A percentile compares a stretch with the other conserved stretches of the same genome.
Evolutionary conservation across 768 basidiomycete genomes (phyloP).

Genomic region (Boletus sp.): DNA sequence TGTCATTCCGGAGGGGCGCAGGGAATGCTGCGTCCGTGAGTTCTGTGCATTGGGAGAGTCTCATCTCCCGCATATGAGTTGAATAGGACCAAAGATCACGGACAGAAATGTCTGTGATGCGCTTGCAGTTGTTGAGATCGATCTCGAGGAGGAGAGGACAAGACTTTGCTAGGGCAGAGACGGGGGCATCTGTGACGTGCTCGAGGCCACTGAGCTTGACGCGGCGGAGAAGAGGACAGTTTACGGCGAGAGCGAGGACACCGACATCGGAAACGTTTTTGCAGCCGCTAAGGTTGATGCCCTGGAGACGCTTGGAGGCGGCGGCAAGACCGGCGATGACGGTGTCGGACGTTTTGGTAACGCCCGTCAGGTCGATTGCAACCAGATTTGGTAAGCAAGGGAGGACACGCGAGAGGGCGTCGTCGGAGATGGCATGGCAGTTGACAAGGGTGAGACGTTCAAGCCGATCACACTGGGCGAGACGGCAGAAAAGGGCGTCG

Average conservation of each 20-base stretch:
- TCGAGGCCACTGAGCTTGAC: conserved; percentile 85
- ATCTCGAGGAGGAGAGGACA: conserved; percentile 91
- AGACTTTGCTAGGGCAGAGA: conserved; percentile 69
- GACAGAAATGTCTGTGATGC: conserved; percentile 71
- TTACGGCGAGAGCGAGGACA: conserved; percentile 68
- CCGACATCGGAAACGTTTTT: conserved; percentile 74
- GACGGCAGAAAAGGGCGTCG: conserved; percentile 69
- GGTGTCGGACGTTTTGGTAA: conserved; percentile 62
- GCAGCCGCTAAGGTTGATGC: conserved; percentile 88
- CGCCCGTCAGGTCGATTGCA: conserved; percentile 80
- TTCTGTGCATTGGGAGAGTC: conserved; percentile 71
- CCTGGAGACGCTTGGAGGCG: conserved; percentile 75
- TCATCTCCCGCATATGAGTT: conserved; percentile 85
- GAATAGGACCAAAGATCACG: conserved; percentile 83
- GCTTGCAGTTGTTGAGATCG: conserved; percentile 82
- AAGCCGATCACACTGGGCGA: conserved; percentile 72
- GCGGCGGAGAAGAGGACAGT: conserved; percentile 76
- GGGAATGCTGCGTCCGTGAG: conserved; percentile 89
- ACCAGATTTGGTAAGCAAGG: conserved; percentile 72
- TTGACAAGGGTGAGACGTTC: conserved; percentile 88
- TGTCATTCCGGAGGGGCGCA: conserved; percentile 46
- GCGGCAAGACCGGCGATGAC: conserved; percentile 70
- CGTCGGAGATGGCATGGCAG: conserved; percentile 65
- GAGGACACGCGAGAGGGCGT: conserved; percentile 61
- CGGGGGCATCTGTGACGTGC: conserved; percentile 68